Evolutionary conservation across 2,329 filamentous ascomycete genomes (phyloP).

Genomic region (Trichoderma brevicompactum): DNA sequence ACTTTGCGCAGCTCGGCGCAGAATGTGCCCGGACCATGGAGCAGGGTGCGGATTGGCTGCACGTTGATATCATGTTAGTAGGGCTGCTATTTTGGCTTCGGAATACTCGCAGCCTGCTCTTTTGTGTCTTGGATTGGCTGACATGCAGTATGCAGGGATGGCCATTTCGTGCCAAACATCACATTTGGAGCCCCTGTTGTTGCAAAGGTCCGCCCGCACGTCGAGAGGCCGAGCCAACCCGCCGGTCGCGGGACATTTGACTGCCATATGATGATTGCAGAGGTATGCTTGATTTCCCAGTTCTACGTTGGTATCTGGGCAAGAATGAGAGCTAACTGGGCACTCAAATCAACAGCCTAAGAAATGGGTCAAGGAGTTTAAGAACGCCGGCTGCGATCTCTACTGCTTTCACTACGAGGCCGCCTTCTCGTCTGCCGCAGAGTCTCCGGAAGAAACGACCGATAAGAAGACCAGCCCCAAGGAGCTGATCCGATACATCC

Average conservation of each 20-base stretch:
- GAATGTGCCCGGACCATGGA: conserved; percentile 86
- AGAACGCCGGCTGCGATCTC: conserved; percentile 92
- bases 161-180: conserved; percentile 98
- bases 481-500: conserved; percentile 88
- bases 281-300: conserved; percentile 60
- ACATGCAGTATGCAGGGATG: conserved; percentile 68
- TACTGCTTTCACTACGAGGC: conserved; percentile 99
- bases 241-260: conserved; percentile 91
- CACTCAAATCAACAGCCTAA: conserved; percentile 68
- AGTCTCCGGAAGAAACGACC: conserved; percentile 71
- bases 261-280: conserved; percentile 99
- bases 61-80: conserved; percentile 84
- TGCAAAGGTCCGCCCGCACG: conserved; percentile 86
- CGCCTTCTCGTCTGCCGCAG: conserved; percentile 84
- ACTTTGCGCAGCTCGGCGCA: conserved; percentile 86
- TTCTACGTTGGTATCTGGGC: not conserved
- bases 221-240: conserved; percentile 71
- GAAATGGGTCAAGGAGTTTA: conserved; percentile 96
- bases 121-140: not conserved
- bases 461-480: conserved; percentile 78
- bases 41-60: conserved; percentile 88
- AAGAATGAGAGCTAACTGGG: not conserved
- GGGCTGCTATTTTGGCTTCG: conserved; percentile 1
- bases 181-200: conserved; percentile 96
- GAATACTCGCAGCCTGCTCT: not conserved